phyloP scores from a whole-genome alignment of 2,329 filamentous ascomycete genomes.

The Dactylonectria estremocensis region DNA sequence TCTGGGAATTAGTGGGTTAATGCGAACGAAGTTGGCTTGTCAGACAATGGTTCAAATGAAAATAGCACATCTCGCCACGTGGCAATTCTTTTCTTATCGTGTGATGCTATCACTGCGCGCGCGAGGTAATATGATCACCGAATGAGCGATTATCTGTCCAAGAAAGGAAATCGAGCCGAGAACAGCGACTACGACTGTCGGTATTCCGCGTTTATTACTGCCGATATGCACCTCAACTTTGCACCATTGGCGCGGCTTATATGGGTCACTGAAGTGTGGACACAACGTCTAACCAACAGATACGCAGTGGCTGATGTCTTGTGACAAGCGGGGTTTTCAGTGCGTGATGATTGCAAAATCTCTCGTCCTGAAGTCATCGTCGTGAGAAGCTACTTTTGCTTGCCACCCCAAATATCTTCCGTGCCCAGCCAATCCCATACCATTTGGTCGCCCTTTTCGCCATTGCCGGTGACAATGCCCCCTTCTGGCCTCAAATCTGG shows the following conservation, averaged over 20 bases:
- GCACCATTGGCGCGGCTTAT: neutral
- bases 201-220: neutral
- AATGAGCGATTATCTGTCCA: neutral
- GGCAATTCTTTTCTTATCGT: too few species aligned
- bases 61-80: too few species aligned
- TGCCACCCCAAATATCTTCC: slow-evolving; percentile 45
- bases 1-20: too few species aligned
- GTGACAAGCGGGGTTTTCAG: neutral
- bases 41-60: too few species aligned
- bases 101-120: too few species aligned
- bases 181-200: neutral
- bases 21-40: too few species aligned
- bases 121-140: too few species aligned
- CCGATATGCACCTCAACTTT: neutral
- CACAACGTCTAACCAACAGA: neutral
- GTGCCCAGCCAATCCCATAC: slow-evolving; percentile 48
- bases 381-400: neutral
- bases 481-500: slow-evolving; percentile 50
- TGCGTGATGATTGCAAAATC: neutral
- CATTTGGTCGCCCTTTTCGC: slow-evolving; percentile 44
- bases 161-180: neutral
- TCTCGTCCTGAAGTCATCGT: neutral
- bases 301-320: neutral
- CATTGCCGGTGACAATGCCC: slow-evolving; percentile 50
- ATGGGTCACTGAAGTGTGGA: neutral